Conservation (phyloP, 805 yeast genomes). For the Saturnispora galanensis region DNA sequence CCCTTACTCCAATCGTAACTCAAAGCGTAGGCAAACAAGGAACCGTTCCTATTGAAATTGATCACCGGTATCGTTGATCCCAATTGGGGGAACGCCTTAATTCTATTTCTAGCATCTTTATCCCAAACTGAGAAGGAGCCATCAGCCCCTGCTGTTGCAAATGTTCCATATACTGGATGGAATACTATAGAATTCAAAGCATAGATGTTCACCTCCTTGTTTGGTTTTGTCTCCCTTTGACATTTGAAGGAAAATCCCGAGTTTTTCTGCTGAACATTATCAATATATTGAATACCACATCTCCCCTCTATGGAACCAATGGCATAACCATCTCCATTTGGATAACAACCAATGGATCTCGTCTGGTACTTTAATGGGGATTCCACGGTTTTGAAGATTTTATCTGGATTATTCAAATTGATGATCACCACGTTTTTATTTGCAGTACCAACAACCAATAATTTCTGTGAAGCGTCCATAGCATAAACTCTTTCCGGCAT, state of each 20-base stretch:
- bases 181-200: conserved; percentile 72
- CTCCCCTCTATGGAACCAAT: conserved; percentile 92
- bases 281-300: conserved; percentile 88
- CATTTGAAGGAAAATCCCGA: conserved; percentile 87
- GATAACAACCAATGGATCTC: conserved; percentile 70
- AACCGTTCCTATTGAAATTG: conserved; percentile 74
- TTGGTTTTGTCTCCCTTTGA: conserved; percentile 61
- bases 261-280: conserved; percentile 64
- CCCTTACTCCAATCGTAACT: conserved; percentile 96
- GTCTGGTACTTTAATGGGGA: conserved; percentile 90
- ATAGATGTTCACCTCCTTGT: conserved; percentile 59
- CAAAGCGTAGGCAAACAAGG: conserved; percentile 80
- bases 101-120: conserved; percentile 79
- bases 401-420: conserved; percentile 74
- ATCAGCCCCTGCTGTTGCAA: conserved; percentile 90
- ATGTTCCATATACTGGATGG: conserved; percentile 87
- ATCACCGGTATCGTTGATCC: conserved; percentile 64
- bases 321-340: conserved; percentile 89
- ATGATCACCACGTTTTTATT: conserved; percentile 73
- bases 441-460: conserved; percentile 90
- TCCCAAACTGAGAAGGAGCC: conserved; percentile 96
- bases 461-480: conserved; percentile 73
- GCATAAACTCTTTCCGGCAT: conserved; percentile 87
- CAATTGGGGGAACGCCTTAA: conserved; percentile 66
- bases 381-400: conserved; percentile 59